Percentiles rank a stretch among this genome's conserved stretches.
Evolutionary conservation across 2,329 filamentous ascomycete species (phyloP).

Genomic region (Colletotrichum caudatum): DNA sequence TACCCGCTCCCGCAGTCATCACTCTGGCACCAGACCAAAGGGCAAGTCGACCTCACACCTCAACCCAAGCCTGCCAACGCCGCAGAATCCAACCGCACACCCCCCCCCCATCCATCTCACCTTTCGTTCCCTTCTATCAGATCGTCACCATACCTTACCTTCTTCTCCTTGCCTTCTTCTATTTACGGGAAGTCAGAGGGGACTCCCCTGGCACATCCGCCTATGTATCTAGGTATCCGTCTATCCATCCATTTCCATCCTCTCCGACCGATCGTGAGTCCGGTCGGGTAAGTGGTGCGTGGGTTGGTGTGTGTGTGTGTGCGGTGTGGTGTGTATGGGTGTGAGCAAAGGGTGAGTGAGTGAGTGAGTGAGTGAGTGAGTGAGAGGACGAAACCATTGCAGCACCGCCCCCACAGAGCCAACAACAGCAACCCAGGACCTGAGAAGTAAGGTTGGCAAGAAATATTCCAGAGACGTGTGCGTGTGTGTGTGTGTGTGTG

Average conservation of each 20-base stretch:
- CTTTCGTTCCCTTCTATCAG: conserved; percentile 34
- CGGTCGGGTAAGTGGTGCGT: not conserved
- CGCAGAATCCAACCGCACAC: conserved; percentile 40
- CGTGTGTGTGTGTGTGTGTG: conserved; percentile 10
- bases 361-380: not conserved
- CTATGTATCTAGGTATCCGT: too few relatives aligned
- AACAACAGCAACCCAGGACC: not conserved
- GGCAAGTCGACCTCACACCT: conserved; percentile 39
- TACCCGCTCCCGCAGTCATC: conserved; percentile 41
- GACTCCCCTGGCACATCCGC: conserved; percentile 10
- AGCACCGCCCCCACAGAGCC: conserved; percentile 2
- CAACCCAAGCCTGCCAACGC: conserved; percentile 38
- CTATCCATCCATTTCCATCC: not conserved
- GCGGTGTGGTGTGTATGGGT: not conserved
- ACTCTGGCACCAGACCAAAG: conserved; percentile 36
- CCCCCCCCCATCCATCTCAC: conserved; percentile 40
- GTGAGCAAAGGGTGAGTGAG: not conserved
- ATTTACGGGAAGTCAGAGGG: not conserved
- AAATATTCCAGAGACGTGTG: conserved; percentile 8
- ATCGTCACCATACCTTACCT: conserved; percentile 29
- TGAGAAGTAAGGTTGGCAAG: conserved; percentile 2
- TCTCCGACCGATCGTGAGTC: conserved; percentile 1
- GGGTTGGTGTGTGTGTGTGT: not conserved
- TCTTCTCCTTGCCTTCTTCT: not conserved
- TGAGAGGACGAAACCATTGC: not conserved